Evolutionary conservation across 768 basidiomycete species (phyloP), one percentile per base, ranked within the genome.

Genomic region (Dacryopinax spathularia): DNA sequence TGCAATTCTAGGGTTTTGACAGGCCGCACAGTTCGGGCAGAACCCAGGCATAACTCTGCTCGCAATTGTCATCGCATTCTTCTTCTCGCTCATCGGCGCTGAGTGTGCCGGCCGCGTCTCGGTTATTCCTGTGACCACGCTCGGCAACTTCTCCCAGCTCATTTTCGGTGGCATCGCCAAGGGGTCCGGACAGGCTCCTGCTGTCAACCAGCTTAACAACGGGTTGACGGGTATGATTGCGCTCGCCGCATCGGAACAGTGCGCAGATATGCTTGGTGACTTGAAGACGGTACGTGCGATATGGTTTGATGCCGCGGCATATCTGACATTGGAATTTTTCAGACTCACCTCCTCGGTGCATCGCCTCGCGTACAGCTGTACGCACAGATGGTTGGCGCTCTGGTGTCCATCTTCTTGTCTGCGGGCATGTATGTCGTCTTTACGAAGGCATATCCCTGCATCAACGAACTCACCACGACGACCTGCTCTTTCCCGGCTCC

Each of bases 41-140:
- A 59, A 44, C 48, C 65, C 61, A 44, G 82, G 82, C 33, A 81
- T 82, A 61, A 80, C 78, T 31, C 72, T 84, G 69, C 78, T 84
- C 56, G 72, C 83, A 7, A 79, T 86, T 59, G 22, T 86, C 64
- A 77, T 84, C 39, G 81, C 81, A 33, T 85, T 84, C 75, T 41
- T 84, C 39, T 86, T 86, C 74, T 83, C 83, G 33, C 85, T 86
- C 74, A 81, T 86, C 66, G 84, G 81, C 41, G 83, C 83, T 9
- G 83, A 85, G 70, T 82, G 79, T 60, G 68, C 80, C 33, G 83
- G 84, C 22, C 73, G 78, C 64, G 86, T 83, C 3, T 82, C 84
- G 65, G 77, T 86, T 69, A 84, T 84, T 69, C 84, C 83, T 9
- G 78, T 85, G 44, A 78, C 80, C 6, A 80, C 82, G 34, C 81